Base-by-base conservation (phyloP, 2,329 filamentous ascomycete genomes). In the Exserohilum rostratum region DNA sequence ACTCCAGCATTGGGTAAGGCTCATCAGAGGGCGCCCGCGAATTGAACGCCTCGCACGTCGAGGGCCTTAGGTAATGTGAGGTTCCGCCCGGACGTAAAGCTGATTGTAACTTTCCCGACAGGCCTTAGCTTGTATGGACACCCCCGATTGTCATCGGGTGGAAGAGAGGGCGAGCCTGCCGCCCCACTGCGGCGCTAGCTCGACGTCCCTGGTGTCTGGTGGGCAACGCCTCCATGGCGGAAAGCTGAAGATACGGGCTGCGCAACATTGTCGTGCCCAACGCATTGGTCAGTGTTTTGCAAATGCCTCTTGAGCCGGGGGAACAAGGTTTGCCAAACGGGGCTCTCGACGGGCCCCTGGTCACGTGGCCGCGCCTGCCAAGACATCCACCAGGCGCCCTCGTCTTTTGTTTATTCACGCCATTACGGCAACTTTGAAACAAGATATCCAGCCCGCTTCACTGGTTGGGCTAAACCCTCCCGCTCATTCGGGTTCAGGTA, bases 111-210 rank as follows among this genome's bases (percentile, higher is more conserved):
- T 46, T 42, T 50, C 22, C 42, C 38, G 52, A 50, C 38, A 30
- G 27, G 35, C 40, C 25, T 33, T 60, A 57, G 58, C 42, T 56
- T 50, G 58, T 66, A 62, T 62, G 61, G 63, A 42, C 42, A 37
- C 38, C 63, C 65, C 52, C 50, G 63, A 33, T 29, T 64, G 65
- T 67, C 65, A 68, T 49, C 48, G 44, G 50, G 52, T n/a, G 43
- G 45, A 40, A 37, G 46, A 53, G 53, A 44, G 10, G 39, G 39
- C 45, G 44, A 30, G 49, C 44, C 42, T 39, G 20, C 43, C 46
- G 47, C 47, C 51, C 51, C 51, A 45, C 46, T 29, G 11, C 12
- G 46, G 33, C 50, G 33, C 47, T 50, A 40, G 43, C 42, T 50
- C 46, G 40, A 50, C 17, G 50, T 17, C 33, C 44, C 35, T 53